Evolutionary conservation across 345 rosid species (phyloP).

Genomic region (Orychophragmus violaceus): DNA sequence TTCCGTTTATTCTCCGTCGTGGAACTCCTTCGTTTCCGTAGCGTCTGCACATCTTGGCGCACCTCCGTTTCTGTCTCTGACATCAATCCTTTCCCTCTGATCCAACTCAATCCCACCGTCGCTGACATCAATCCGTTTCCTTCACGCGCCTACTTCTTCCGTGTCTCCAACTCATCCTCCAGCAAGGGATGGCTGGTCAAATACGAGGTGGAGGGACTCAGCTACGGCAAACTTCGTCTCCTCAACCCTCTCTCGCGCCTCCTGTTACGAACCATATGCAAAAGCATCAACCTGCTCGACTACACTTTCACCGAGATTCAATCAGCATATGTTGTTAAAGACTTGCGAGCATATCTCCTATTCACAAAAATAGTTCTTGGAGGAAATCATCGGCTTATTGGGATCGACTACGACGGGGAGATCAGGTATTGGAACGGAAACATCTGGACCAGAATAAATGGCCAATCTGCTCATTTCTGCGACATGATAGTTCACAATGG

Average conservation of each 20-base stretch:
- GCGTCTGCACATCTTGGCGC: too few species aligned
- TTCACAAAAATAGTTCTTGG: not conserved
- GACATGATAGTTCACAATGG: not conserved
- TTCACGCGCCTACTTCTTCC: not conserved
- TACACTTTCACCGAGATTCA: not conserved
- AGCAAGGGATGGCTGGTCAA: not conserved
- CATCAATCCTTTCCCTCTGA: too few species aligned
- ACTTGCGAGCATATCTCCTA: fast-evolving
- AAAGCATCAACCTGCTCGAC: not conserved
- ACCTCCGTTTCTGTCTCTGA: too few species aligned
- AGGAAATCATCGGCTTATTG: not conserved
- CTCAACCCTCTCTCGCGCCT: not conserved
- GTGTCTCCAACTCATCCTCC: not conserved
- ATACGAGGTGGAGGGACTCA: not conserved
- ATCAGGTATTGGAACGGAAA: not conserved
- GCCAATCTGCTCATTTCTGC: not conserved
- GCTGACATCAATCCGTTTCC: not conserved
- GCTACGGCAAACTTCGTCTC: not conserved
- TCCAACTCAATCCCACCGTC: too few species aligned
- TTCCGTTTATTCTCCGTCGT: too few species aligned
- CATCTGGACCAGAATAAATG: not conserved
- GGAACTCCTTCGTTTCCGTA: too few species aligned
- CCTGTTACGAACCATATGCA: not conserved
- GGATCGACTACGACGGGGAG: not conserved
- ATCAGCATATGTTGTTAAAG: not conserved